These are phyloP conservation scores for Trichoderma guizhouense DNA, from an alignment of 2,329 filamentous ascomycete species.

Conservation along the genomic window DNA sequence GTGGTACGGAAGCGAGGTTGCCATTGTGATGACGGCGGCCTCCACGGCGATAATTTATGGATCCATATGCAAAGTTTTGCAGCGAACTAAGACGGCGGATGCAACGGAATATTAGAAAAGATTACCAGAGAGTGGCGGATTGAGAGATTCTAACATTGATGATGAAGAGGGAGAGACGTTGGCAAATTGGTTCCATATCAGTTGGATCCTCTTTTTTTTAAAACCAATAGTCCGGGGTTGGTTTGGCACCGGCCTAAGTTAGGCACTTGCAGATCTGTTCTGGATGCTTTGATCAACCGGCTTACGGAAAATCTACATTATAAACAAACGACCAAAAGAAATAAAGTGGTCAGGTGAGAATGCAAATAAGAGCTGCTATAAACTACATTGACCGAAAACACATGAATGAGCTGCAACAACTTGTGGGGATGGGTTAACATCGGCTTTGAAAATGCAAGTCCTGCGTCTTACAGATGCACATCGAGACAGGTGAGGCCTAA, in stretches of 20 bases:
- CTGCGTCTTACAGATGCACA: background rate
- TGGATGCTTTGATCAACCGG: background rate
- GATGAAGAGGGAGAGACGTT: background rate
- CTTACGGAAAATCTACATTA: background rate
- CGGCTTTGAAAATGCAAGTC: background rate
- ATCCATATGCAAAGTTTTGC: background rate
- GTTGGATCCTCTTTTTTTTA: background rate
- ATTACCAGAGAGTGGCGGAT: background rate
- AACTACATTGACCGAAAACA: background rate
- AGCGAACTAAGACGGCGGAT: background rate
- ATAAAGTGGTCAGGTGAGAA: background rate
- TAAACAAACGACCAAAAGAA: background rate
- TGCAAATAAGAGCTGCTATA: background rate
- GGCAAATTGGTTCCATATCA: background rate
- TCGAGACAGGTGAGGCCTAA: background rate
- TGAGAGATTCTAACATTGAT: background rate
- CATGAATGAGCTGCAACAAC: background rate
- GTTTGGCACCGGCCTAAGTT: background rate
- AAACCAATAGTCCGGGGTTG: background rate
- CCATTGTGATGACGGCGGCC: background rate
- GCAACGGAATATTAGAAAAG: background rate
- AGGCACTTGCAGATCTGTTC: background rate
- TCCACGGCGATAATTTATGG: background rate
- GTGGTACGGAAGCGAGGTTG: slow-evolving; percentile 49
- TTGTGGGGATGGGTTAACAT: background rate